Evolutionary conservation across 208 protist genomes (phyloP).

Genomic region (Trichomonas vaginalis): DNA sequence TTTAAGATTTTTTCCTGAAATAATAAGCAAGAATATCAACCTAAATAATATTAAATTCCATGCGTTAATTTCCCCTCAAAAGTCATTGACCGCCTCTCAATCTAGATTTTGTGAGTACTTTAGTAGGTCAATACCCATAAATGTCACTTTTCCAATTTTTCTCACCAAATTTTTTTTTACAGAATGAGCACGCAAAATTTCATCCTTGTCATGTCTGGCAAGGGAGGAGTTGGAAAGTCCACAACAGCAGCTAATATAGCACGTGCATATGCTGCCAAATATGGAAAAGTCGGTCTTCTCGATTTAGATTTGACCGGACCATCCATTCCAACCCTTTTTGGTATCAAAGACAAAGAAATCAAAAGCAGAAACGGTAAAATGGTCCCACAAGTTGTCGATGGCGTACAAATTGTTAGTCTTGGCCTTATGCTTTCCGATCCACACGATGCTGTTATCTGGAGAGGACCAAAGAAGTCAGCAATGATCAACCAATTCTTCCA

Average conservation of each 20-base stretch:
- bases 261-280: background rate
- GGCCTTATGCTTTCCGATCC: slow-evolving; percentile 77
- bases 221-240: slow-evolving; percentile 40
- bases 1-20: too few species aligned
- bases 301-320: slow-evolving; percentile 38
- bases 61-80: too few species aligned
- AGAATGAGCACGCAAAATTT: slow-evolving; percentile 30
- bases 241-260: slow-evolving; percentile 35
- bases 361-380: slow-evolving; percentile 61
- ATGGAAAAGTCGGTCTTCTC: slow-evolving; percentile 31
- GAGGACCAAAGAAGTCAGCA: slow-evolving; percentile 77
- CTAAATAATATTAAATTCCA: too few species aligned
- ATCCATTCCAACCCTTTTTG: slow-evolving; percentile 52
- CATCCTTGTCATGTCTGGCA: slow-evolving; percentile 50
- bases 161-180: too few species aligned
- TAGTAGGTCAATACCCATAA: background rate
- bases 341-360: slow-evolving; percentile 65
- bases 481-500: slow-evolving; percentile 94
- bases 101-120: too few species aligned
- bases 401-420: slow-evolving; percentile 87
- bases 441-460: slow-evolving; percentile 91
- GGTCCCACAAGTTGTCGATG: slow-evolving; percentile 67
- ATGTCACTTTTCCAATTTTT: background rate
- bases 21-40: too few species aligned
- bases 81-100: too few species aligned